Percentiles rank a stretch among this genome's conserved stretches.
These are phyloP conservation scores for Pseudotulostoma volvatum DNA, from an alignment of 495 filamentous ascomycete genomes.

Conservation along the genomic window DNA sequence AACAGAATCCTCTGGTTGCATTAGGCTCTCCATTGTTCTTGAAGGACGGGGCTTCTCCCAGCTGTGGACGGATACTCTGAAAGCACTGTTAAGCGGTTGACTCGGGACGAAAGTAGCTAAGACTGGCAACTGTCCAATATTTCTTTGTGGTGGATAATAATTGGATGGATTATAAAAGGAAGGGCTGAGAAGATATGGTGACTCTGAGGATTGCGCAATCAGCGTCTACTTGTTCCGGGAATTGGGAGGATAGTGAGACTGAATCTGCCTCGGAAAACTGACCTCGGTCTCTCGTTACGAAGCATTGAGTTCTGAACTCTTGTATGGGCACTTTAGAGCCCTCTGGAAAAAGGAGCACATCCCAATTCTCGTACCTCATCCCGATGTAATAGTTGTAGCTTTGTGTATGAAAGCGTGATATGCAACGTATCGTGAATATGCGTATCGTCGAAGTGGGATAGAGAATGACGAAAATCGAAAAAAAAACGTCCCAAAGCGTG, in stretches of 20 bases:
- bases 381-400: constrained; percentile 4
- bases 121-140: constrained; percentile 40
- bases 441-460: no score
- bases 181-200: constrained; percentile 21
- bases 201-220: constrained; percentile 11
- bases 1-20: constrained; percentile 41
- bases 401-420: no score
- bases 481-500: no score
- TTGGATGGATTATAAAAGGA: constrained; percentile 12
- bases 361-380: constrained; percentile 81
- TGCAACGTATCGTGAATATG: no score
- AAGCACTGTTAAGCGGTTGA: constrained; percentile 39
- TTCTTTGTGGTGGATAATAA: constrained; percentile 16
- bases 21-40: constrained; percentile 40
- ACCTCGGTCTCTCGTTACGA: constrained; percentile 52
- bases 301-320: constrained; percentile 76
- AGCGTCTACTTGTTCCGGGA: neutral
- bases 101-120: constrained; percentile 67
- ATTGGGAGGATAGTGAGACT: neutral
- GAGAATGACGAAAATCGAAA: no score
- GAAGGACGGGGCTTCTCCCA: constrained; percentile 57
- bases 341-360: constrained; percentile 64
- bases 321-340: constrained; percentile 51
- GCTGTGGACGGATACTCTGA: constrained; percentile 65
- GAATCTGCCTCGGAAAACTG: constrained; percentile 7